Evolutionary conservation across 345 rosid genomes (phyloP).

Genomic region (Ricinus communis): DNA sequence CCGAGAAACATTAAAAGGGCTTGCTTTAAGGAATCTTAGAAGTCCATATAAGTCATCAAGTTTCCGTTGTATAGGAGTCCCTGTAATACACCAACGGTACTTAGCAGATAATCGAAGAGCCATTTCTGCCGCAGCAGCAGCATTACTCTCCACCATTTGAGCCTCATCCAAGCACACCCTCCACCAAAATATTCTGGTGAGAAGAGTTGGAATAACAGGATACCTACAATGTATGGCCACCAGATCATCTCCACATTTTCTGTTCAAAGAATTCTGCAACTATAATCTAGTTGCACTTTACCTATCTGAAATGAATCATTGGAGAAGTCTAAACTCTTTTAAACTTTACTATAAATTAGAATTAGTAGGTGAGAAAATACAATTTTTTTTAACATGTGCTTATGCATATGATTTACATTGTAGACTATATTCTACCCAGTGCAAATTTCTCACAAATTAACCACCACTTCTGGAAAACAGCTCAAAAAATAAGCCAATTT

Average conservation of each 20-base stretch:
- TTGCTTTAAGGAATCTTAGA: slow-evolving; percentile 69
- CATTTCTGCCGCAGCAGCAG: slow-evolving; percentile 96
- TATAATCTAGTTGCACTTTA: not conserved
- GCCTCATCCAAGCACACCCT: slow-evolving; percentile 98
- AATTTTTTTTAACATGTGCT: not conserved
- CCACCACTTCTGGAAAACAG: not conserved
- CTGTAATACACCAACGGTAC: slow-evolving; percentile 93
- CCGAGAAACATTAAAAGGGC: slow-evolving; percentile 73
- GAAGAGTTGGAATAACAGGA: slow-evolving; percentile 87
- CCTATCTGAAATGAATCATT: not conserved
- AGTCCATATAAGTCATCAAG: slow-evolving; percentile 95
- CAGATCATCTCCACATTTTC: slow-evolving; percentile 20
- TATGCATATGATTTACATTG: not conserved
- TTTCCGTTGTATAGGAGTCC: slow-evolving; percentile 93
- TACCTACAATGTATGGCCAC: slow-evolving; percentile 51
- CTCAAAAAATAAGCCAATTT: not conserved
- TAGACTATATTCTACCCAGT: not conserved
- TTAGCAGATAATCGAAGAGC: slow-evolving; percentile 75
- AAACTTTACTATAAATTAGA: not conserved
- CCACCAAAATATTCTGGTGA: slow-evolving; percentile 96
- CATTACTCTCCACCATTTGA: slow-evolving; percentile 97
- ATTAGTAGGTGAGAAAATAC: not conserved
- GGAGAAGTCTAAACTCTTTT: not conserved
- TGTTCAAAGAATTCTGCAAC: not conserved
- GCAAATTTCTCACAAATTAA: not conserved